A percentile compares a stretch with the other conserved stretches of the same genome.
Conservation (phyloP, 2,329 filamentous ascomycete species). For the Plenodomus lindquistii region DNA sequence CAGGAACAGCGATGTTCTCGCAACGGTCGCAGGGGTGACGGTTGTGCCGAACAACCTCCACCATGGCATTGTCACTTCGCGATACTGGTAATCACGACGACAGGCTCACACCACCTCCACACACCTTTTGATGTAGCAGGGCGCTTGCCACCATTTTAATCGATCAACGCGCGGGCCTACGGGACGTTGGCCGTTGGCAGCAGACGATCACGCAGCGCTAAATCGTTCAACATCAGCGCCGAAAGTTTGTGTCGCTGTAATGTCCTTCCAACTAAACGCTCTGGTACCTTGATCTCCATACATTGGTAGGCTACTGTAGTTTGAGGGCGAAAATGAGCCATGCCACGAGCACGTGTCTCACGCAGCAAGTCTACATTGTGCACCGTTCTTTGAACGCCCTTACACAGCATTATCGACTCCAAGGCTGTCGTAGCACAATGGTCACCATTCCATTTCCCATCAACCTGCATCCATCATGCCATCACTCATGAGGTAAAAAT, state of each 20-base stretch:
- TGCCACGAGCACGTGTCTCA: neutral
- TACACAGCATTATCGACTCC: neutral
- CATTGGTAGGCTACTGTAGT: neutral
- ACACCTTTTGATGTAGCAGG: neutral
- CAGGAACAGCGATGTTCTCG: conserved; percentile 6
- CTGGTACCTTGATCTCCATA: neutral
- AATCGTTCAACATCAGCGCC: neutral
- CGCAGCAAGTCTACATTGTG: neutral
- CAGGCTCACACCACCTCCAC: no score
- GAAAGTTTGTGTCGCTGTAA: neutral
- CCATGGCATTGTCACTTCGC: neutral
- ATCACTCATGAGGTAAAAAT: neutral
- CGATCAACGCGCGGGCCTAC: conserved; percentile 4
- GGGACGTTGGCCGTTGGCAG: conserved; percentile 12
- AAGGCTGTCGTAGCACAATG: neutral
- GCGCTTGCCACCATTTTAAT: neutral
- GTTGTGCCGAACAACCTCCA: conserved; percentile 3
- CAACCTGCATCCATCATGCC: no score
- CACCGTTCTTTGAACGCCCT: neutral
- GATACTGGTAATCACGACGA: neutral
- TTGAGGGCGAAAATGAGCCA: neutral
- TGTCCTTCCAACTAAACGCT: neutral
- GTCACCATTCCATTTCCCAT: neutral
- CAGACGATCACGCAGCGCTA: conserved; percentile 9
- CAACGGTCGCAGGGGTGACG: neutral